These are phyloP conservation scores for Yamadazyma triangularis DNA, from an alignment of 1,139 yeast genomes.

Conservation along the genomic window DNA sequence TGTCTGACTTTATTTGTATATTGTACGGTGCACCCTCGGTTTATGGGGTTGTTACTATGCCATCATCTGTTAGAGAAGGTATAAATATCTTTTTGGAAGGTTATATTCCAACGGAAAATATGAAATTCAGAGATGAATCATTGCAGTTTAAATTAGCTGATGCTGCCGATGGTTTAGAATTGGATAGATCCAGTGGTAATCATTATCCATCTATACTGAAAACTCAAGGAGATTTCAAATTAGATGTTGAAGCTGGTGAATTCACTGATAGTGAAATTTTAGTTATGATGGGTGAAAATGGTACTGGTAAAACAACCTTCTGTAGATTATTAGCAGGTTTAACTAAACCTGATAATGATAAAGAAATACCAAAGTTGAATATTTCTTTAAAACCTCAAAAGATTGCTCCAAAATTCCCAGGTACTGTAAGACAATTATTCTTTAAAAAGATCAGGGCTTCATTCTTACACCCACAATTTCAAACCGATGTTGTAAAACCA, in stretches of 20 bases:
- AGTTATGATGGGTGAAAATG: constrained; percentile 99
- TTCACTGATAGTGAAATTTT: constrained; percentile 94
- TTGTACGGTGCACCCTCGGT: constrained; percentile 97
- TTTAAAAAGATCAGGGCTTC: constrained; percentile 93
- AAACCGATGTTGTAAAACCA: constrained; percentile 96
- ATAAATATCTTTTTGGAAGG: constrained; percentile 97
- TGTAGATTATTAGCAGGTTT: constrained; percentile 94
- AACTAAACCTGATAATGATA: constrained; percentile 76
- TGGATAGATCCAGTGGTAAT: constrained; percentile 77
- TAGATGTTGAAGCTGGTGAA: constrained; percentile 78
- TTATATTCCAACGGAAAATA: constrained; percentile 92
- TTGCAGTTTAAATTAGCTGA: constrained; percentile 93
- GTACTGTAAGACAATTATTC: constrained; percentile 96
- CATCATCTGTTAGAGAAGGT: constrained; percentile 97
- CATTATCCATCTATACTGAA: constrained; percentile 77
- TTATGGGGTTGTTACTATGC: constrained; percentile 96
- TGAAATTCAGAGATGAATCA: constrained; percentile 94
- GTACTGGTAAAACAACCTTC: constrained; percentile 98
- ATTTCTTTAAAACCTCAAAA: constrained; percentile 98
- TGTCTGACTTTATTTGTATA: constrained; percentile 94
- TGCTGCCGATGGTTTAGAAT: constrained; percentile 71
- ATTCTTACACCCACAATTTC: constrained; percentile 95
- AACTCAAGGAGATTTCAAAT: constrained; percentile 94
- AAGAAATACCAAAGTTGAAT: constrained; percentile 77
- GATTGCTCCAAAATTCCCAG: constrained; percentile 97